A percentile compares a stretch with the other conserved stretches of the same genome.
phyloP scores from a whole-genome alignment of 2,329 filamentous ascomycete species.

The Aureobasidium musti region DNA sequence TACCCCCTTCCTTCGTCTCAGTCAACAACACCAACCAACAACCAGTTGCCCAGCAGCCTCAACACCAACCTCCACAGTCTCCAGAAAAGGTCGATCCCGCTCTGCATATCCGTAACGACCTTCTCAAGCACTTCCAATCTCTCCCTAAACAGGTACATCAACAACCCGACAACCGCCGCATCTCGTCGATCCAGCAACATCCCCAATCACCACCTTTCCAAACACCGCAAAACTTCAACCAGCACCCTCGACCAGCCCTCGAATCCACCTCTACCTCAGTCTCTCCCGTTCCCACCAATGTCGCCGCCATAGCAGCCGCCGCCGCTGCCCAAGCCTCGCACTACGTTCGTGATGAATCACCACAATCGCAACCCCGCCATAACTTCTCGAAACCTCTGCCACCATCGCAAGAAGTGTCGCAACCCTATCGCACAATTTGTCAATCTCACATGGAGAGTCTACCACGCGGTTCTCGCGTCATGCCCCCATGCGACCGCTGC shows the following conservation, averaged over 20 bases:
- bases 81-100: slow-evolving; percentile 46
- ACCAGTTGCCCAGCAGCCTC: background rate
- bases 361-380: slow-evolving; percentile 36
- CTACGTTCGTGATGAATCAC: slow-evolving; percentile 1
- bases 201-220: slow-evolving; percentile 24
- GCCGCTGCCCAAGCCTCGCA: slow-evolving; percentile 9
- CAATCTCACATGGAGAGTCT: slow-evolving; percentile 71
- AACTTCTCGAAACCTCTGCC: slow-evolving; percentile 44
- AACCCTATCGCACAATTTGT: slow-evolving; percentile 43
- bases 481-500: slow-evolving; percentile 84
- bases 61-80: background rate
- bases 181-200: slow-evolving; percentile 31
- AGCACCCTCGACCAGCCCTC: background rate
- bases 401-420: slow-evolving; percentile 41
- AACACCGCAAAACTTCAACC: slow-evolving; percentile 11
- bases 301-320: slow-evolving; percentile 20
- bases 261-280: slow-evolving; percentile 18
- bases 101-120: slow-evolving; percentile 58
- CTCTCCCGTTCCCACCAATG: slow-evolving; percentile 24
- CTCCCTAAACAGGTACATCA: slow-evolving; percentile 54
- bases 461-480: slow-evolving; percentile 69
- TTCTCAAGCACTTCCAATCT: slow-evolving; percentile 65
- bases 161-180: slow-evolving; percentile 35
- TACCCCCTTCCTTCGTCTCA: slow-evolving; percentile 55
- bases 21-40: slow-evolving; percentile 50